Evolutionary conservation across 768 basidiomycete genomes (phyloP), one percentile per base, ranked within the genome.

Genomic region (Russula griseocarnosa): DNA sequence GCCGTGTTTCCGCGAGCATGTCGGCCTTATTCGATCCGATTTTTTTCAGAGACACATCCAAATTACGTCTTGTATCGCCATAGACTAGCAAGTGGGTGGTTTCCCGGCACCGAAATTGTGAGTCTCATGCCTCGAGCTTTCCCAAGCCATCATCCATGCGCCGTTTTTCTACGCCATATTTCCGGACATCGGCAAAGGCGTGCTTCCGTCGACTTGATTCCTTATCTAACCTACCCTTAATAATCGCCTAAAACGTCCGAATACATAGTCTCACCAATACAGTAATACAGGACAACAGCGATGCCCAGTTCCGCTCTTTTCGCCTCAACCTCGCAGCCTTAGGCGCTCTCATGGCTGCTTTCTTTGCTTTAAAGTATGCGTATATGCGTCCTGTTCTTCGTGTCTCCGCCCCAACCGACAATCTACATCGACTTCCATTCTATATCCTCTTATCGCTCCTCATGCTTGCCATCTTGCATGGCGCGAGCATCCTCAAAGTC

Each of bases 271-370:
- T 16, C n/a, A 4, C 58, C 55, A 18, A 60, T 20, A 38, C 11
- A 10, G 18, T 11, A 42, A 55, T 24, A 54, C 49, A 98, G 96
- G 97, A 99, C 74, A 91, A 88, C 71, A 93, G 91, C 66, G 97
- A 98, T 70, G 77, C 81, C 0, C 97, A 98, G 77, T 98, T 94
- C 72, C 88, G 88, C 28, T 82, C 86, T 3, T 97, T 99, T 74
- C 84, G 97, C 44, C 79, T 82, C 69, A 92, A 94, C 72, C 72
- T 98, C 52, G 83, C 87, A 6, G 73, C 86, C 6, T 81, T 98
- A 5, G 70, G 79, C 42, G 47, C 72, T 47, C 77, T 90, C 32
- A 75, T 78, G 18, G 62, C 75, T 30, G 69, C 79, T n/a, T 89
- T 88, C 72, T 75, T 94, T 22, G 66, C 74, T 26, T 67, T 83